Conservation (phyloP, 208 protist genomes). For the Leishmania major region DNA sequence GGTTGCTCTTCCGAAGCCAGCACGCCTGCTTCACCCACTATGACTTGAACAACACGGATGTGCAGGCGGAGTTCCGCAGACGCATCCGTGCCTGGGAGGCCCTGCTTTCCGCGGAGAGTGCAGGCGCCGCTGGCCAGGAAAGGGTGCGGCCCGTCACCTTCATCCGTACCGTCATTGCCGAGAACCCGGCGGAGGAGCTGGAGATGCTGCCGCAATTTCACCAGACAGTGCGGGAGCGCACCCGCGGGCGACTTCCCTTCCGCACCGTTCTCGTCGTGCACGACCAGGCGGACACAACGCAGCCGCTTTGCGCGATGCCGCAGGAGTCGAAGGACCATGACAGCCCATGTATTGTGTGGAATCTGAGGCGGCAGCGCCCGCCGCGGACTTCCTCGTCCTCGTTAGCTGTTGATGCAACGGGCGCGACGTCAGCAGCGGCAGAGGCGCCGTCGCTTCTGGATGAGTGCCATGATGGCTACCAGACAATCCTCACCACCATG, state of each 20-base stretch:
- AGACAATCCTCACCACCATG: slow-evolving; percentile 65
- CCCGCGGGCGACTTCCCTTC: slow-evolving; percentile 50
- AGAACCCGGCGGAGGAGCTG: slow-evolving; percentile 65
- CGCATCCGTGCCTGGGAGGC: slow-evolving; percentile 64
- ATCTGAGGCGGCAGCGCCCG: slow-evolving; percentile 31
- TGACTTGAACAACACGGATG: slow-evolving; percentile 63
- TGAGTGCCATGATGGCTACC: slow-evolving; percentile 73
- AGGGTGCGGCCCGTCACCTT: slow-evolving; percentile 55
- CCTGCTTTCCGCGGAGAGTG: not conserved
- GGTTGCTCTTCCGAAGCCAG: slow-evolving; percentile 76
- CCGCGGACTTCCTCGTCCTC: not conserved
- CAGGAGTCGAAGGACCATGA: slow-evolving; percentile 14
- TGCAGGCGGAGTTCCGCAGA: slow-evolving; percentile 49
- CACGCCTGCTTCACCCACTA: slow-evolving; percentile 88
- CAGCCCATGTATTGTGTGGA: slow-evolving; percentile 57
- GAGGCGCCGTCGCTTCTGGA: slow-evolving; percentile 56
- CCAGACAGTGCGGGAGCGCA: slow-evolving; percentile 42
- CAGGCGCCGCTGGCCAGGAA: not conserved
- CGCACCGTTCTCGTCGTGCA: slow-evolving; percentile 78
- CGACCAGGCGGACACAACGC: slow-evolving; percentile 62
- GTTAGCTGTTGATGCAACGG: not conserved
- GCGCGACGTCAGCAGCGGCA: not conserved
- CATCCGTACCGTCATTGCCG: slow-evolving; percentile 72
- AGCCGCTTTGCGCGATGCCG: slow-evolving; percentile 45
- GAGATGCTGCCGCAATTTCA: slow-evolving; percentile 66